A percentile compares a stretch with the other conserved stretches of the same genome.
These are phyloP conservation scores for Blastocystis sp. DNA, from an alignment of 352 stramenopile species.

Conservation along the genomic window DNA sequence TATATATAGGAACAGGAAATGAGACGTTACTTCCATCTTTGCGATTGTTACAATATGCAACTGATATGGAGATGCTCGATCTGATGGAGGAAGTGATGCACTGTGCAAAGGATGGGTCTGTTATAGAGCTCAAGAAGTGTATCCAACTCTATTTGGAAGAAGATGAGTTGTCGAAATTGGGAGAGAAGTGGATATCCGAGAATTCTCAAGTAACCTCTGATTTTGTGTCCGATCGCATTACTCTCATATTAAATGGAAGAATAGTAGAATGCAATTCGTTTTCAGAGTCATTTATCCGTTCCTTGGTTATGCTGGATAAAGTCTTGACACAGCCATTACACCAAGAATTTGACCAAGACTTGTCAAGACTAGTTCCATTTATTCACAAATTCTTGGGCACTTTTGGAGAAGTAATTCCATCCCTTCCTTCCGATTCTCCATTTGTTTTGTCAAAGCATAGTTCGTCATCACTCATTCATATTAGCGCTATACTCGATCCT, in stretches of 20 bases:
- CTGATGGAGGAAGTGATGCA: neutral
- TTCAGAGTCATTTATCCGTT: neutral
- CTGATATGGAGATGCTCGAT: neutral
- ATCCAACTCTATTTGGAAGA: conserved; percentile 18
- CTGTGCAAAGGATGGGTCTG: neutral
- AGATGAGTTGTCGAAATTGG: neutral
- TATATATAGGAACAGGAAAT: neutral
- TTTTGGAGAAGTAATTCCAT: conserved; percentile 63
- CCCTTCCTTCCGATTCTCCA: conserved; percentile 66
- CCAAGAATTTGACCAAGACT: neutral
- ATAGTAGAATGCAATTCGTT: neutral
- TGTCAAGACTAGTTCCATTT: neutral
- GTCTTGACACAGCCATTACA: neutral
- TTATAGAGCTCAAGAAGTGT: neutral
- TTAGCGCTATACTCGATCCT: conserved; percentile 80
- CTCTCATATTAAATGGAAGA: neutral
- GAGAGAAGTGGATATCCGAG: conserved; percentile 4
- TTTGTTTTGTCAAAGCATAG: conserved; percentile 65
- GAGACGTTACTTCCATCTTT: neutral
- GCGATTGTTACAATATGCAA: neutral
- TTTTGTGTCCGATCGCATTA: neutral
- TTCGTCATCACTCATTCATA: conserved; percentile 69
- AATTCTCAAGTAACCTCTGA: neutral
- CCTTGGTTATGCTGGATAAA: neutral
- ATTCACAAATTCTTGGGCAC: neutral